Evolutionary conservation across 768 basidiomycete genomes (phyloP), one percentile per base, ranked within the genome.

Genomic region (Pleurotus eryngii): DNA sequence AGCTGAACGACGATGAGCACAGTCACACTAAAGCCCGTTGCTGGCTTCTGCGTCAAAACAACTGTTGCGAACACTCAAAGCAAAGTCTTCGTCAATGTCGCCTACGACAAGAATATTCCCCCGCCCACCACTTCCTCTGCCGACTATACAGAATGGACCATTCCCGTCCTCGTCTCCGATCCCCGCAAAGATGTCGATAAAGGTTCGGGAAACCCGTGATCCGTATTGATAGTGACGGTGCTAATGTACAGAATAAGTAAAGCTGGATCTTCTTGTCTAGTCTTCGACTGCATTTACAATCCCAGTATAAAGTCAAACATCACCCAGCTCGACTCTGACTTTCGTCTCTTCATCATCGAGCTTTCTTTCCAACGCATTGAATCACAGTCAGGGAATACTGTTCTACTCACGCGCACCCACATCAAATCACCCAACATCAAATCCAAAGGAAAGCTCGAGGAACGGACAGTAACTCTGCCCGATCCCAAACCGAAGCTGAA

Each of bases 11-110:
- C 60, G 35, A 46, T 26, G 46, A 42, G 14, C 46, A 40, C 51
- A 26, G 42, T 80, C 50, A 62, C 66, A 43, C 80, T 89, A 59
- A 70, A 78, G 17, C 89, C 90, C 27, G 70, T 74, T 22, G 74
- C 90, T 26, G 89, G 86, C 4, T 91, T 90, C 68, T 89, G 88
- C 67, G 64, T 90, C 55, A 91, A 90, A 68, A 79, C 87, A 0
- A 64, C 74, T 15, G 71, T 22, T 24, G 65, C 74, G 20, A 60
- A 69, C 9, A 70, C 87, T 18, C n/a, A 56, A 30, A 47, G 17
- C 59, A 91, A 92, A 69, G 68, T 90, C 35, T 92, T 92, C 67
- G 71, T 90, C 27, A 92, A 92, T 63, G 72, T 92, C 12, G 82
- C 84, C 15, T 92, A 84, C 81, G 88, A 89, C 57, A 17, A 71